Conservation (phyloP, 2,329 filamentous ascomycete genomes). For the Calonectria ilicicola region DNA sequence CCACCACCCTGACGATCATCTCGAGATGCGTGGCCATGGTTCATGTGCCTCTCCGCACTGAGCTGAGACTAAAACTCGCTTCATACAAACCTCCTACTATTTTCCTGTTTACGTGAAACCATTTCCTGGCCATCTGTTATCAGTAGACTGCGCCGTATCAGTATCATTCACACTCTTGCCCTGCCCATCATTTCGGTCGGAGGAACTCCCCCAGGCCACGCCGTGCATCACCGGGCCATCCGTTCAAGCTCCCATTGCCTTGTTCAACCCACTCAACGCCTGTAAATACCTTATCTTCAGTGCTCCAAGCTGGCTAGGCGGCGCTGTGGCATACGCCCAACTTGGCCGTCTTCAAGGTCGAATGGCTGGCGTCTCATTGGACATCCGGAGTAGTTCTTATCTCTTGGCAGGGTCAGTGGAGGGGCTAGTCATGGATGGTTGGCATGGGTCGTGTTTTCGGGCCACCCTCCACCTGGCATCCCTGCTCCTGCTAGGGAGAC, state of each 20-base stretch:
- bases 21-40: slow-evolving; percentile 6
- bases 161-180: background rate
- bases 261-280: slow-evolving; percentile 28
- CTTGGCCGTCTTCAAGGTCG: slow-evolving; percentile 22
- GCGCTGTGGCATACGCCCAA: slow-evolving; percentile 24
- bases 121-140: slow-evolving; percentile 9
- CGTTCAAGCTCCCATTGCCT: slow-evolving; percentile 10
- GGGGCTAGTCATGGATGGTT: slow-evolving; percentile 29
- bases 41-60: background rate
- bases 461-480: slow-evolving; percentile 23
- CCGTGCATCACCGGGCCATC: slow-evolving; percentile 7
- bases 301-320: slow-evolving; percentile 25
- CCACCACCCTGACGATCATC: slow-evolving; percentile 5
- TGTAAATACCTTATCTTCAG: slow-evolving; percentile 34
- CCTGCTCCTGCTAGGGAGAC: slow-evolving; percentile 15
- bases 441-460: slow-evolving; percentile 25
- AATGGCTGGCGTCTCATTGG: slow-evolving; percentile 42
- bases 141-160: slow-evolving; percentile 13
- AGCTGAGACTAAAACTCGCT: slow-evolving; percentile 13
- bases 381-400: slow-evolving; percentile 36
- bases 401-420: slow-evolving; percentile 41
- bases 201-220: slow-evolving; percentile 31
- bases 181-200: background rate
- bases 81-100: slow-evolving; percentile 15
- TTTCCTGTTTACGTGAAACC: slow-evolving; percentile 22